Conservation (phyloP, 495 filamentous ascomycete genomes). For the Aspergillus cristatus region DNA sequence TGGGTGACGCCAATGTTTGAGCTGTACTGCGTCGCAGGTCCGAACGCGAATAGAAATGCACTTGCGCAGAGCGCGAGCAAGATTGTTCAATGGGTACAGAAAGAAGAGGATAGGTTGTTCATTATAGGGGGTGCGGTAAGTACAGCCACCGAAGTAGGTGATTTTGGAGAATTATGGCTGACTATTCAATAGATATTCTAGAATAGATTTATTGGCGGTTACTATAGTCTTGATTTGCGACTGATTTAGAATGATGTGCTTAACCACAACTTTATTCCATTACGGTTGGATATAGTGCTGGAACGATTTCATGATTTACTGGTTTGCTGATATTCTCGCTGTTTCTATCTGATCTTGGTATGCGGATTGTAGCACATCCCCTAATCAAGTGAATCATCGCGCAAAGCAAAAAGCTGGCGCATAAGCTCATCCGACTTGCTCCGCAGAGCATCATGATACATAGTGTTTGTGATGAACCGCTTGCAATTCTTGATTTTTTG, state of each 20-base stretch:
- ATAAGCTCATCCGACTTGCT: conserved; percentile 65
- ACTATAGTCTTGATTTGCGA: too few relatives aligned
- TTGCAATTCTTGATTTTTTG: conserved; percentile 66
- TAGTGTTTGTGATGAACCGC: conserved; percentile 71
- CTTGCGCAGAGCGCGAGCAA: conserved; percentile 80
- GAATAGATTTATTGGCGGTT: neutral
- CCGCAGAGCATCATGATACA: conserved; percentile 79
- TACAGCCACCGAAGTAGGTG: conserved; percentile 1
- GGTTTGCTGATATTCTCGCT: too few relatives aligned
- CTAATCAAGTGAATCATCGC: conserved; percentile 66
- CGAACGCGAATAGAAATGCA: conserved; percentile 62
- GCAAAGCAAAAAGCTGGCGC: conserved; percentile 57
- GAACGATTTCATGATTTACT: too few relatives aligned
- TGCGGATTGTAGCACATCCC: too few relatives aligned
- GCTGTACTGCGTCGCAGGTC: conserved; percentile 85
- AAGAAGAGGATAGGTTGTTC: conserved; percentile 88
- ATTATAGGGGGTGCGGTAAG: conserved; percentile 86
- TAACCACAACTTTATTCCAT: too few relatives aligned
- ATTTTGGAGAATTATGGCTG: too few relatives aligned
- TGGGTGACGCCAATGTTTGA: conserved; percentile 90
- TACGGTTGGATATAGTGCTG: too few relatives aligned
- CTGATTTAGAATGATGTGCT: too few relatives aligned
- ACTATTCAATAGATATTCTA: too few relatives aligned
- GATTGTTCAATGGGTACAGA: conserved; percentile 78
- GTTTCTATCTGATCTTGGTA: too few relatives aligned